Evolutionary conservation across 2,329 filamentous ascomycete genomes (phyloP), one percentile per base, ranked within the genome.

Genomic region (Calonectria hawksworthii): DNA sequence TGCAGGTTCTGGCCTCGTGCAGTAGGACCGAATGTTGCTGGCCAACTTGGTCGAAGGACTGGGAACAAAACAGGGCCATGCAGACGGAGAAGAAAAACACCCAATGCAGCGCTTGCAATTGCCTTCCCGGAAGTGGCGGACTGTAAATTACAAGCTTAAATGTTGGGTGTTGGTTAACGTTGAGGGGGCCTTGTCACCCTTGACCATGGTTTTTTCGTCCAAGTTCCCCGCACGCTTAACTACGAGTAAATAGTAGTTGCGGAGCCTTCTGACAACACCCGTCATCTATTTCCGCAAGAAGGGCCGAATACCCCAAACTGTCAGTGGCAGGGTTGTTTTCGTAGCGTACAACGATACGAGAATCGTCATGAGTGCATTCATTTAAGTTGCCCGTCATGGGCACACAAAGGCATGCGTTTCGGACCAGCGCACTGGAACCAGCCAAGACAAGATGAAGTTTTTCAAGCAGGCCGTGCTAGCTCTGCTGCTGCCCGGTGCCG

Each of bases 81-180:
- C 13, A 41, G 7, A 26, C 56, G 34, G 34, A 23, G 4, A 8
- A 23, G 4, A 8, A 32, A 63, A 41, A 13, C 44, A 47, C 21
- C 21, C 10, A 47, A 47, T n/a, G 44, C 34, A 41, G 56, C 56
- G 56, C 56, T 63, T 63, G 23, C 34, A 63, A 63, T 41, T 63
- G 56, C 56, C 56, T 14, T 41, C 23, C 34, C 56, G 56, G 34
- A 63, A 28, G 56, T 28, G 36, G 34, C 56, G 56, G 34, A n/a
- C 34, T 63, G 56, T 41, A 63, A 41, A 26, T 63, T 63, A 63
- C 56, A 63, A 63, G 56, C 56, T 63, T 63, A 63, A 63, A 63
- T 41, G 56, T 63, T 63, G 56, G 34, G n/a, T 63, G 23, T 63
- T 63, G 56, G 38, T 38, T 63, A 63, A 63, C 56, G 23, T 36